Evolutionary conservation across 2,329 filamentous ascomycete genomes (phyloP).

Genomic region (Sporothrix pseudoabietina): DNA sequence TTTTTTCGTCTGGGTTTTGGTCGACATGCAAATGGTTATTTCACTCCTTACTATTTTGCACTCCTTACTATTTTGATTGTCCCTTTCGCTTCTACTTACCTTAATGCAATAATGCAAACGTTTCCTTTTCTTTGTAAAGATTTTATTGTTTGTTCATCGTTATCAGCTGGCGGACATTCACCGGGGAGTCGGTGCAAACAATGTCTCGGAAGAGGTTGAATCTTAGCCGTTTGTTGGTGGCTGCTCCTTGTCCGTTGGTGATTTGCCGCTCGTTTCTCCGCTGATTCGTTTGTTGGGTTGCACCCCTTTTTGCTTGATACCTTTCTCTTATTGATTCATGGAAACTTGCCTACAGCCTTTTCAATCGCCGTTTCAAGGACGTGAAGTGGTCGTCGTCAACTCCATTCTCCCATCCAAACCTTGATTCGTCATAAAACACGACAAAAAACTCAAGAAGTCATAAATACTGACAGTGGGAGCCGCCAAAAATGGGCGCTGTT

Average conservation of each 20-base stretch:
- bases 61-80: too few species aligned
- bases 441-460: not conserved
- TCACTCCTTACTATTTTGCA: not conserved
- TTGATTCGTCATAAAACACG: not conserved
- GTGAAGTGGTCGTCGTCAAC: not conserved
- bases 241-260: not conserved
- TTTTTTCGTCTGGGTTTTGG: not conserved
- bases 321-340: not conserved
- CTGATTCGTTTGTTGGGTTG: not conserved
- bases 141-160: not conserved
- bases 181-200: conserved; percentile 19
- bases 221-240: conserved; percentile 3
- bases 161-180: not conserved
- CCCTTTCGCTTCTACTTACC: not conserved
- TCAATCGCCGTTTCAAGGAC: not conserved
- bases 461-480: not conserved
- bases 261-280: not conserved
- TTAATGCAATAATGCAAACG: not conserved
- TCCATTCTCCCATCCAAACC: not conserved
- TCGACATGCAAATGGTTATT: not conserved
- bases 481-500: not conserved
- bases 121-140: not conserved
- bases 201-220: conserved; percentile 13
- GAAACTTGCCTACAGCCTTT: not conserved
- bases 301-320: not conserved